phyloP scores from a whole-genome alignment of 2,329 filamentous ascomycete genomes.

The Herpomyces periplanetae region DNA sequence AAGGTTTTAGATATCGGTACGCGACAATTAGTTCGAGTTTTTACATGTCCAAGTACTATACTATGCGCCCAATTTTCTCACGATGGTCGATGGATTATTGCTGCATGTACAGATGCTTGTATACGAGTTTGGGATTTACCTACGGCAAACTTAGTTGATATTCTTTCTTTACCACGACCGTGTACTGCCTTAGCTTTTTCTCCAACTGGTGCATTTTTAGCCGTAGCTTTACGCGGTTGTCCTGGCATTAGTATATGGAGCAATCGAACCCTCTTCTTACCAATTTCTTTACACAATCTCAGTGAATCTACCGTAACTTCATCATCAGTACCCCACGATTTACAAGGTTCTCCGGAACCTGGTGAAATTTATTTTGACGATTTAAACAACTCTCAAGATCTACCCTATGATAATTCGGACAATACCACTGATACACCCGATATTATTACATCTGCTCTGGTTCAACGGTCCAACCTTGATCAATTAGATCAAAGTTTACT shows the following conservation, averaged over 20 bases:
- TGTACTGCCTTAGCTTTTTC: slow-evolving; percentile 68
- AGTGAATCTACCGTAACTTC: slow-evolving; percentile 38
- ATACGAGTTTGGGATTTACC: slow-evolving; percentile 78
- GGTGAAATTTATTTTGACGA: slow-evolving; percentile 32
- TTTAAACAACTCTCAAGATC: slow-evolving; percentile 10
- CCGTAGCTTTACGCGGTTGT: slow-evolving; percentile 39
- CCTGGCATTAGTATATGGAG: slow-evolving; percentile 86
- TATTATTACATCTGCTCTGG: slow-evolving; percentile 10
- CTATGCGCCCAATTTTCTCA: slow-evolving; percentile 29
- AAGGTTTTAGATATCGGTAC: slow-evolving; percentile 68
- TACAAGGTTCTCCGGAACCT: no score
- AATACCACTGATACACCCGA: slow-evolving; percentile 10
- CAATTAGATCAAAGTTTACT: slow-evolving; percentile 48
- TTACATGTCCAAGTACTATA: no score
- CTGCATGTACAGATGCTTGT: slow-evolving; percentile 37
- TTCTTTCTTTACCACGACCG: slow-evolving; percentile 33
- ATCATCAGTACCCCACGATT: no score
- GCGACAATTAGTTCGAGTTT: slow-evolving; percentile 54
- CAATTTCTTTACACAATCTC: slow-evolving; percentile 50
- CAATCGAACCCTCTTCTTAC: slow-evolving; percentile 60
- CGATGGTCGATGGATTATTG: slow-evolving; percentile 72
- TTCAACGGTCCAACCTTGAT: no score
- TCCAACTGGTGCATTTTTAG: slow-evolving; percentile 62
- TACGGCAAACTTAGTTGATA: slow-evolving; percentile 76
- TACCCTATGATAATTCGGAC: slow-evolving; percentile 12